Evolutionary conservation across 257 asterid species (phyloP).

Genomic region (Scutellaria baicalensis): DNA sequence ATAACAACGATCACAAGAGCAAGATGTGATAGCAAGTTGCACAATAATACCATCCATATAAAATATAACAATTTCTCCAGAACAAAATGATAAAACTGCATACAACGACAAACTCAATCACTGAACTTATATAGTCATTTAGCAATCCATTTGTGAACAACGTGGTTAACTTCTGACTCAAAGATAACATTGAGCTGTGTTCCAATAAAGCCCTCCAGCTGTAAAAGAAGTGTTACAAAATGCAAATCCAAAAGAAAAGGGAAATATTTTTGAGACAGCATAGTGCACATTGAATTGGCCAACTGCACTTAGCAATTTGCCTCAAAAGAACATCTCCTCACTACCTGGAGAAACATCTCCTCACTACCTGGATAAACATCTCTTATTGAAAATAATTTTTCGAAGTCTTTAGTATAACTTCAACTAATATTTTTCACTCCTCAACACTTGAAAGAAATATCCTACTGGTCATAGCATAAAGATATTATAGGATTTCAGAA

Average conservation of each 20-base stretch:
- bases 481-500: not conserved
- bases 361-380: not conserved
- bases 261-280: not conserved
- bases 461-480: not conserved
- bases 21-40: not conserved
- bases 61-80: not conserved
- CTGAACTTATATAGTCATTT: not conserved
- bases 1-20: not conserved
- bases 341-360: not conserved
- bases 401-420: not conserved
- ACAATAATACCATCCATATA: not conserved
- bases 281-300: not conserved
- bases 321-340: not conserved
- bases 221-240: not conserved
- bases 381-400: not conserved
- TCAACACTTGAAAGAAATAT: slow-evolving; percentile 1
- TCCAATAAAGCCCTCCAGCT: not conserved
- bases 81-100: slow-evolving; percentile 3
- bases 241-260: not conserved
- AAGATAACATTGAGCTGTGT: not conserved
- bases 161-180: not conserved
- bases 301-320: not conserved
- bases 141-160: not conserved
- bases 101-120: not conserved
- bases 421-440: not conserved